Evolutionary conservation across 768 basidiomycete species (phyloP), one percentile per base, ranked within the genome.

Genomic region (Saitozyma sp.): DNA sequence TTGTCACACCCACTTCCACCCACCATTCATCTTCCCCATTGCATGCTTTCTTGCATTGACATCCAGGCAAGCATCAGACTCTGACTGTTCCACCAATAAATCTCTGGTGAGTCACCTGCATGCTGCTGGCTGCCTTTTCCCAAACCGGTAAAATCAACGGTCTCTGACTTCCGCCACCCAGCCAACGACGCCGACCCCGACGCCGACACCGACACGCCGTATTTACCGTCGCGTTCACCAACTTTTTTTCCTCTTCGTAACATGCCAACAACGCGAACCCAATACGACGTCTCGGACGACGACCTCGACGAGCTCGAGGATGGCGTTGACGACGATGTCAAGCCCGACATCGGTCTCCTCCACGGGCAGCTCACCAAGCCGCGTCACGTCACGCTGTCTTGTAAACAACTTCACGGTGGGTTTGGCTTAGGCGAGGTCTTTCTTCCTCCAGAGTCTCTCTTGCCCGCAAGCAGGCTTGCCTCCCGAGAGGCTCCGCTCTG

Each of bases 391-490:
- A 60, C 52, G 6, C 40, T 64, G 9, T 61, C 54, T 53, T 46
- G 59, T n/a, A 70, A 64, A 55, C 62, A 57, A 16, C 38, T 73
- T 19, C 71, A 73, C 54, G 68, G 71, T 73, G 50, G 65, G 71
- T 67, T 20, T 19, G 40, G 6, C 37, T 39, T 11, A 6, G 2
- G 11, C n/a, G 45, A 17, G 45, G 6, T 29, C 29, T 3, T 48
- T 2, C 46, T 48, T 48, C 6, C 6, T 19, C 3, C 14, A 38
- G 13, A 8, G 29, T 5, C 5, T 29, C 29, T 29, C 2, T 2
- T 29, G 29, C 29, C 29, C 29, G 29, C 29, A 29, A 2, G 29
- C 29, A 5, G 29, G 29, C 29, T 29, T 29, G 29, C 29, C 29
- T 29, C 29, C 29, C 5, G 29, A 29, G 29, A 29, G 29, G 29